Conservation (phyloP, 1,284 basidiomycete genomes). For the Irpex sp. region DNA sequence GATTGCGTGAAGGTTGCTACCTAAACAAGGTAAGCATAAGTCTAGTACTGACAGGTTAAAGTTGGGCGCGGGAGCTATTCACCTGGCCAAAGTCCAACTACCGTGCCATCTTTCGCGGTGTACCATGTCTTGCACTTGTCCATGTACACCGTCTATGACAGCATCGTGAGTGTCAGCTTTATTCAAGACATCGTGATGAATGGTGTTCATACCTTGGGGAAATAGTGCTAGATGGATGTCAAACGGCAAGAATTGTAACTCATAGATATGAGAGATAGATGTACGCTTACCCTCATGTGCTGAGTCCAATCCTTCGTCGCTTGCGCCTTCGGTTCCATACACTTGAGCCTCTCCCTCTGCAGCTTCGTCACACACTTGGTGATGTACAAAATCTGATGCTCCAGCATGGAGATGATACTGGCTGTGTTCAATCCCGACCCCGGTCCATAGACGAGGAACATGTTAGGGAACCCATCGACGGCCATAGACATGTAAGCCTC, state of each 20-base stretch:
- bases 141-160: constrained; percentile 51
- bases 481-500: constrained; percentile 52
- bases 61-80: constrained; percentile 40
- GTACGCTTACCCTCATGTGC: constrained; percentile 41
- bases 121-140: too few species aligned
- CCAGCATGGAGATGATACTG: constrained; percentile 49
- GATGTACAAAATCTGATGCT: constrained; percentile 52
- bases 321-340: constrained; percentile 50
- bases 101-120: too few species aligned
- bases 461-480: constrained; percentile 60
- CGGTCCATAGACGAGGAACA: constrained; percentile 53
- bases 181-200: background rate
- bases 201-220: constrained; percentile 37
- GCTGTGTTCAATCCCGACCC: constrained; percentile 51
- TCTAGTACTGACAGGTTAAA: background rate
- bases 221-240: constrained; percentile 42
- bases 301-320: constrained; percentile 46
- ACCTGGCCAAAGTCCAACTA: constrained; percentile 50
- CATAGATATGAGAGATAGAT: constrained; percentile 8
- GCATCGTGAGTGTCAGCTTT: background rate
- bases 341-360: constrained; percentile 55
- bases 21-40: background rate
- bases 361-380: constrained; percentile 49
- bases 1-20: constrained; percentile 39
- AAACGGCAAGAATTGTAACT: background rate